These are phyloP conservation scores for Camelina neglecta DNA, from an alignment of 345 rosid genomes.

Conservation along the genomic window DNA sequence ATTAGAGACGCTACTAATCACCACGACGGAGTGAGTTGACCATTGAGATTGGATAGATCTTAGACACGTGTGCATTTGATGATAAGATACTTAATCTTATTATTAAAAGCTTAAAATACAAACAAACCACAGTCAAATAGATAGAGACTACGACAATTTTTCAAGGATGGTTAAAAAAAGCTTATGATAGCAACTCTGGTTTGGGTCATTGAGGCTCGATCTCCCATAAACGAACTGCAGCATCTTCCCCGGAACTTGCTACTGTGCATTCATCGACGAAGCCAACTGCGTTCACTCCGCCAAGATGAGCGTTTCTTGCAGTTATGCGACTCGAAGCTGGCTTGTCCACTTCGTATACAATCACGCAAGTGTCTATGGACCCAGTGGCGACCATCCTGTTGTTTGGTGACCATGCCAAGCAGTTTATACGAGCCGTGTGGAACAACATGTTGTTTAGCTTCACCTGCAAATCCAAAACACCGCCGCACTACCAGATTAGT, in stretches of 20 bases:
- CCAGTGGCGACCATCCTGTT: conserved; percentile 73
- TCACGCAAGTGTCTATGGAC: conserved; percentile 70
- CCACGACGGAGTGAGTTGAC: conserved; percentile 7
- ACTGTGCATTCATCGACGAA: conserved; percentile 57
- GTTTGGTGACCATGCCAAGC: conserved; percentile 81
- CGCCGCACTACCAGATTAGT: neutral
- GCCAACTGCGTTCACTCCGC: conserved; percentile 70
- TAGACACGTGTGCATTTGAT: conserved; percentile 12
- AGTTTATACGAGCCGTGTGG: conserved; percentile 77
- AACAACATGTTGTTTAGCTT: conserved; percentile 77
- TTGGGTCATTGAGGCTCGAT: conserved; percentile 40
- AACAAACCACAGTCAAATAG: neutral
- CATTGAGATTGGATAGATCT: neutral
- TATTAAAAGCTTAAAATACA: conserved; percentile 2
- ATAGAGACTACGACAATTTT: conserved; percentile 18
- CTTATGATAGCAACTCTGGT: neutral
- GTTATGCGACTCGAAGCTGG: conserved; percentile 70
- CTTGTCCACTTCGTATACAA: conserved; percentile 69
- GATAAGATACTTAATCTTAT: conserved; percentile 12
- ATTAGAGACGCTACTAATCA: neutral
- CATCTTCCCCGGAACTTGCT: conserved; percentile 80
- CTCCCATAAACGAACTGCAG: conserved; percentile 67
- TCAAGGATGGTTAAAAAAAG: conserved; percentile 26
- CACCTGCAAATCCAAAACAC: conserved; percentile 51
- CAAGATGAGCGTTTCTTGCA: conserved; percentile 68